Conservation (phyloP, 345 rosid genomes). For the Schrenkiella parvula region DNA sequence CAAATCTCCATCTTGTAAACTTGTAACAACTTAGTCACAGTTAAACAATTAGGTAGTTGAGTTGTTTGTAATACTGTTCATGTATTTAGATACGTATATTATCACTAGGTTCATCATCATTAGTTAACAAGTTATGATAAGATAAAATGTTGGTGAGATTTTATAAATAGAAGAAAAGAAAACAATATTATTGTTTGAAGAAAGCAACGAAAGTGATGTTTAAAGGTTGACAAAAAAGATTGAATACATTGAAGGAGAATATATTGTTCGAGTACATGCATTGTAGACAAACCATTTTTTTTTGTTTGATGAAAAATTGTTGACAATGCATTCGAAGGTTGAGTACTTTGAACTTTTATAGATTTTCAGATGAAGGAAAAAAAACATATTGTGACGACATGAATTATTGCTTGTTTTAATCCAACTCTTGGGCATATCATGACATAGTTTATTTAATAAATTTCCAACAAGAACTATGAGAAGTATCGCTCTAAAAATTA, state of each 20-base stretch:
- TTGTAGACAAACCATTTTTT: conserved; percentile 12
- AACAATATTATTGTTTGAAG: background rate
- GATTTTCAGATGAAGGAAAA: background rate
- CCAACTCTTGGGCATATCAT: background rate
- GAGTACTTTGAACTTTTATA: conserved; percentile 7
- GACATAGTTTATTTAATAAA: background rate
- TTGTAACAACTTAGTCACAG: background rate
- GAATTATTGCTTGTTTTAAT: background rate
- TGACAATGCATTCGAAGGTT: conserved; percentile 13
- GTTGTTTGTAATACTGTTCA: background rate
- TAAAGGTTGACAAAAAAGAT: conserved; percentile 10
- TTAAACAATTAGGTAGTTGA: background rate
- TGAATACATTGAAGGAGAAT: conserved; percentile 26
- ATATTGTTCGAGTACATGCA: conserved; percentile 20
- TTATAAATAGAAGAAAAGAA: conserved; percentile 3
- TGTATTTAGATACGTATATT: background rate
- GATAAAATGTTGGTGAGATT: background rate
- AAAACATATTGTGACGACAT: background rate
- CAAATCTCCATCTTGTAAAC: background rate
- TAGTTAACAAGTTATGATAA: background rate
- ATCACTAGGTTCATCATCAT: background rate
- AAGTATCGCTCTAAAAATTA: background rate
- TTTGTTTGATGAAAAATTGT: background rate
- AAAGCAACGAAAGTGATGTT: conserved; percentile 6
- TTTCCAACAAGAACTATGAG: background rate